phyloP scores from a whole-genome alignment of 441 rosid species.

The Populus hybrid region DNA sequence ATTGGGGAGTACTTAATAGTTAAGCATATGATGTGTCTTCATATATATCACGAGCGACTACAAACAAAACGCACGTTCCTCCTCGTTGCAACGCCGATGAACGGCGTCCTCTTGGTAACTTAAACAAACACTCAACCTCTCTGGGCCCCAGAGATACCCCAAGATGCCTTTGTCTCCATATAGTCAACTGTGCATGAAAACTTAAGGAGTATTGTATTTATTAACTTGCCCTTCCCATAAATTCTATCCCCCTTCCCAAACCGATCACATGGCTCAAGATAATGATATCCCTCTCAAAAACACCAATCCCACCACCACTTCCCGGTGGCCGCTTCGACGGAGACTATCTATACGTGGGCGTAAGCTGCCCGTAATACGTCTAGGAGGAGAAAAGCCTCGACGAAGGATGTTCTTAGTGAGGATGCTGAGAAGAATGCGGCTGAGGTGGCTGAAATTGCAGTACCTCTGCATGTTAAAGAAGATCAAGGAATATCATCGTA shows the following conservation, averaged over 20 bases:
- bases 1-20: neutral
- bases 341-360: slow-evolving; percentile 25
- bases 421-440: slow-evolving; percentile 33
- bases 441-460: slow-evolving; percentile 38
- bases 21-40: neutral
- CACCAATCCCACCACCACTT: slow-evolving; percentile 13
- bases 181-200: neutral
- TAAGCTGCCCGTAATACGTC: slow-evolving; percentile 30
- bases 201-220: neutral
- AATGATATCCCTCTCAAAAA: slow-evolving; percentile 13
- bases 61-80: no score
- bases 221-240: neutral
- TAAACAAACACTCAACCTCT: no score
- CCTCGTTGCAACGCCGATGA: no score
- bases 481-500: slow-evolving; percentile 37
- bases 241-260: neutral
- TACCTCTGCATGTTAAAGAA: slow-evolving; percentile 32
- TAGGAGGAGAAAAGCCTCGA: slow-evolving; percentile 35
- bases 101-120: neutral
- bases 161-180: neutral
- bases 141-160: neutral
- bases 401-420: slow-evolving; percentile 23
- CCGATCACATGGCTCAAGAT: slow-evolving; percentile 26
- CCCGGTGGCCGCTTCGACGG: slow-evolving; percentile 21
- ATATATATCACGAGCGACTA: no score